A percentile compares a stretch with the other conserved stretches of the same genome.
Evolutionary conservation across 371 early-diverging fungal species (phyloP).

Genomic region (Mycotypha africana): DNA sequence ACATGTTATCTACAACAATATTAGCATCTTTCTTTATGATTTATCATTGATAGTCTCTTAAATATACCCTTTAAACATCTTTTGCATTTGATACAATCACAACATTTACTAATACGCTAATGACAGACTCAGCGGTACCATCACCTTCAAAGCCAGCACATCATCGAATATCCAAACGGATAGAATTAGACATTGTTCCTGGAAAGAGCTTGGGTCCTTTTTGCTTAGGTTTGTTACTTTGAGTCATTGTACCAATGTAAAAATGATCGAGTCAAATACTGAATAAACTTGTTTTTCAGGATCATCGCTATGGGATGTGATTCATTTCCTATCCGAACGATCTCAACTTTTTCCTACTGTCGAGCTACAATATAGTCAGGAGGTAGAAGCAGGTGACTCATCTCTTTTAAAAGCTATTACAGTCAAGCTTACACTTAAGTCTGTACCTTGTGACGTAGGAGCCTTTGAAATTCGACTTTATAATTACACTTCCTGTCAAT

Average conservation of each 20-base stretch:
- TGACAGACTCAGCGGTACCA: too few relatives aligned
- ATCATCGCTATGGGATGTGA: constrained; percentile 52
- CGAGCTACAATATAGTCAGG: constrained; percentile 63
- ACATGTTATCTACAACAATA: too few relatives aligned
- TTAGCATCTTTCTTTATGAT: too few relatives aligned
- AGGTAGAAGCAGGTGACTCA: constrained; percentile 26
- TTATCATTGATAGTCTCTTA: too few relatives aligned
- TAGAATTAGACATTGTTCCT: constrained; percentile 51
- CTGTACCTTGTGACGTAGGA: constrained; percentile 26
- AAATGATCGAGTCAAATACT: neutral
- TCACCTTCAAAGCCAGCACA: too few relatives aligned
- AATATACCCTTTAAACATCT: too few relatives aligned
- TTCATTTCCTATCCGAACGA: constrained; percentile 45
- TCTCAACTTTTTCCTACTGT: constrained; percentile 54
- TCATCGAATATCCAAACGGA: constrained; percentile 38
- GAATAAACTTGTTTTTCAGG: constrained; percentile 19
- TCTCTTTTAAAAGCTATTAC: neutral
- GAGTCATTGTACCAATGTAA: neutral
- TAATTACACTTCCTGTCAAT: constrained; percentile 54
- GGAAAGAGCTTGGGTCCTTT: constrained; percentile 55
- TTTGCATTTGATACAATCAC: too few relatives aligned
- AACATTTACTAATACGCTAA: too few relatives aligned
- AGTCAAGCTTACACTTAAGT: too few relatives aligned
- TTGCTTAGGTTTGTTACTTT: constrained; percentile 37
- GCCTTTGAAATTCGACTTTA: constrained; percentile 54